Percentiles rank a stretch among this genome's conserved stretches.
Evolutionary conservation across 345 rosid species (phyloP).

Genomic region (Punica granatum): DNA sequence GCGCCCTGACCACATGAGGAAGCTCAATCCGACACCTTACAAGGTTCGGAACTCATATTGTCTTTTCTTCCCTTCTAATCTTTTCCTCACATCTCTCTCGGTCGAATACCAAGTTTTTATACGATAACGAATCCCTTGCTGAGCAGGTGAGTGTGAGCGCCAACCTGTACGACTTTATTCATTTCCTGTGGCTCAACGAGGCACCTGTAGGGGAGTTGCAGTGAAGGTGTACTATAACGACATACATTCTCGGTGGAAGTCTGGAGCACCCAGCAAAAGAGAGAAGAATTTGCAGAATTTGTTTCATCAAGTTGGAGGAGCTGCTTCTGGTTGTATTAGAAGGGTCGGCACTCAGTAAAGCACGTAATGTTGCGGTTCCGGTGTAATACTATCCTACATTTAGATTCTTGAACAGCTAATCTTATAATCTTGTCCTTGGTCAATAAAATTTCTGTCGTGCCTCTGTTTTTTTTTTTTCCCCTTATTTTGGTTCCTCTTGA

Average conservation of each 20-base stretch:
- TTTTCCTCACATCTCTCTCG: not conserved
- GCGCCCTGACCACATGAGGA: conserved; percentile 92
- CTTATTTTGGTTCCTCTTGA: too few species aligned
- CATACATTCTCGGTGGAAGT: not conserved
- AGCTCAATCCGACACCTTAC: conserved; percentile 91
- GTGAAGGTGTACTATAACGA: conserved; percentile 9
- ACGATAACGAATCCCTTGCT: not conserved
- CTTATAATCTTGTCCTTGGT: not conserved
- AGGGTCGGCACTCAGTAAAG: not conserved
- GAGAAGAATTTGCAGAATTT: not conserved
- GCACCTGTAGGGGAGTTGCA: conserved; percentile 97
- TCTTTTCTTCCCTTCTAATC: not conserved
- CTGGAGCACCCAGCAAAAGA: too few species aligned
- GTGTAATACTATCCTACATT: not conserved
- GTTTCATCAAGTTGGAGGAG: not conserved
- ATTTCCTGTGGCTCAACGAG: conserved; percentile 95
- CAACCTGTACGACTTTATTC: conserved; percentile 85
- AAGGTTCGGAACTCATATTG: conserved; percentile 36
- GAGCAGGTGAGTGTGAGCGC: conserved; percentile 83
- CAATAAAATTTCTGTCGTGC: not conserved
- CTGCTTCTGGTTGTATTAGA: not conserved
- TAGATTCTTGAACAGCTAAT: not conserved
- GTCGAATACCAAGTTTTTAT: not conserved
- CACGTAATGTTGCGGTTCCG: not conserved
- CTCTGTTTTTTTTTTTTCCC: too few species aligned